Evolutionary conservation across 192 early-diverging fungal genomes (phyloP), one percentile per base, ranked within the genome.

Genomic region (Mortierella hygrophila): DNA sequence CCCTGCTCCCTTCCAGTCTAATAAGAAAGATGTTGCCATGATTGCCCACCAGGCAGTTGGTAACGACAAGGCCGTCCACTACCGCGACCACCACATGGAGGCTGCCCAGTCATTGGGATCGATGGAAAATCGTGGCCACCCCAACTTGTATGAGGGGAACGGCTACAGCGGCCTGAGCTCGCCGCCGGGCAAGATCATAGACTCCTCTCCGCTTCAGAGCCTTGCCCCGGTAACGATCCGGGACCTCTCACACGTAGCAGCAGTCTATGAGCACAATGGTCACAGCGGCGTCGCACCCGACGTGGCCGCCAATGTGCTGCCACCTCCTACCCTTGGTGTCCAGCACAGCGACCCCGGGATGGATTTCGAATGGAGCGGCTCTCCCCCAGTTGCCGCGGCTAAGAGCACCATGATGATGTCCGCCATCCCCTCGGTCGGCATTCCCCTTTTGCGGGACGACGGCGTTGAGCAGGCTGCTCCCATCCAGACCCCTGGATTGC

Each of bases 361-460:
- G 75, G 74, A 77, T 13, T 68, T 77, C 49, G 70, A 76, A 42
- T 77, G 81, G 81, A 35, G 32, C 21, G 42, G 35, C 16, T 47
- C 52, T 35, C 52, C 73, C 16, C 29, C 47, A 52, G 49, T 52
- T 26, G 21, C 47, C 46, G 9, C 29, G 65, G 73, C 26, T 0
- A 42, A 60, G 29, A 68, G 38, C 23, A 15, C 70, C 70, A 72
- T 42, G 38, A 72, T 42, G 70, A 42, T 77, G 15, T 47, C 42
- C 44, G 76, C 57, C 37, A 68, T 47, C 41, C 60, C 76, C 8
- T 76, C 41, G 54, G 55, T 60, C n/a, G 55, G 8, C 8, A n/a
- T 23, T 26, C 55, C 55, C 21, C 55, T 60, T 26, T 26, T 26
- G 55, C 6, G 55, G 55, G 55, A 60, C 55, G 23, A 44, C 20